Evolutionary conservation across 805 yeast genomes (phyloP), one percentile per base, ranked within the genome.

Genomic region (Candida wancherniae): DNA sequence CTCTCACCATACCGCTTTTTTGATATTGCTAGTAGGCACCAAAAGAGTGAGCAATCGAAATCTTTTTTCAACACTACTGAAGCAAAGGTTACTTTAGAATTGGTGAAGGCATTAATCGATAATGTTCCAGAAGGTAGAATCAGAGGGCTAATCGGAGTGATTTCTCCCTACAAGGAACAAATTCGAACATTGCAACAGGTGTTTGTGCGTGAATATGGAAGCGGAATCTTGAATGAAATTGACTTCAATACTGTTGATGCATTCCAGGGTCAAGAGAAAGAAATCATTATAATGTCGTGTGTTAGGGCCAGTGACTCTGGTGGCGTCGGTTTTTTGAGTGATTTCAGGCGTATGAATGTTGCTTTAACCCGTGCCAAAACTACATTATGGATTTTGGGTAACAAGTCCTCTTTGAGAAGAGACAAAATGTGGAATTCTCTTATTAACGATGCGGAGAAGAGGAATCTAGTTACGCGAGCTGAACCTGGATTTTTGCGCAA

Each of bases 161-260:
- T 92, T 41, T 85, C 98, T 0, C 98, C 98, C 0, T 92, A 94
- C 57, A 86, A 86, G 47, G 95, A 85, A 44, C 99, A 92, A 52
- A 75, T 86, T 23, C 48, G 67, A 20, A 61, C 69, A 2, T 50
- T 92, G 35, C 73, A 73, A 41, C 66, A 69, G 12, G 55, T 67
- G 1, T 90, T 92, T 48, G 53, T 61, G 5, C 61, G 63, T 10
- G 62, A 63, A 32, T 82, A 72, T 48, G 97, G 97, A 8, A 62
- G 62, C 2, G 50, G 62, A 3, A 80, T 90, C 19, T 54, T 71
- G 12, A 68, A 73, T 18, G 79, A 74, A 31, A 76, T 94, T 28
- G 94, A 84, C 51, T 87, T 92, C 60, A 87, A 88, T 51, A 86
- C 99, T 0, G 87, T 92, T 38, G 99, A 92, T 69, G 98, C 97